These are phyloP conservation scores for Medicago arabica DNA, from an alignment of 306 rosid species.

Conservation along the genomic window DNA sequence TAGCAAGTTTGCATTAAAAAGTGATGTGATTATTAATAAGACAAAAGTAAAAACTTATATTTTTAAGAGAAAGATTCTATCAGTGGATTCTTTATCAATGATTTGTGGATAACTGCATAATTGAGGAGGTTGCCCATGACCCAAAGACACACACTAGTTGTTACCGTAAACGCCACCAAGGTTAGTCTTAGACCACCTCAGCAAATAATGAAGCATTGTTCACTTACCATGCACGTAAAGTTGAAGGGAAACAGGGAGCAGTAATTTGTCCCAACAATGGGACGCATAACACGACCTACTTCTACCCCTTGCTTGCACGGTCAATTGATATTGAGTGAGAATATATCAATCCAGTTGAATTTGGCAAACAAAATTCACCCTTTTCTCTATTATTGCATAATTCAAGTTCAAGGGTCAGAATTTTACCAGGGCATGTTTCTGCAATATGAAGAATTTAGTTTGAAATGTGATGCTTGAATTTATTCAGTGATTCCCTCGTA, in stretches of 20 bases:
- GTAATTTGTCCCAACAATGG: slow-evolving; percentile 64
- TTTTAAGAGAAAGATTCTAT: too few relatives aligned
- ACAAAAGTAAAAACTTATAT: too few relatives aligned
- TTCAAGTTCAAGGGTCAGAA: background rate
- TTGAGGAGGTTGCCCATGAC: background rate
- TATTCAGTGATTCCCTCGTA: slow-evolving; percentile 7
- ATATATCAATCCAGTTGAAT: slow-evolving; percentile 9
- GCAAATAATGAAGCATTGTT: slow-evolving; percentile 24
- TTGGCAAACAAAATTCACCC: slow-evolving; percentile 33
- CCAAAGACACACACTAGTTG: background rate
- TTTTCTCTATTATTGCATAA: slow-evolving; percentile 4
- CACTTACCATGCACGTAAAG: slow-evolving; percentile 93
- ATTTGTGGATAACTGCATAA: background rate
- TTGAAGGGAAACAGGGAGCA: slow-evolving; percentile 37
- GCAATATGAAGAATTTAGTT: slow-evolving; percentile 43
- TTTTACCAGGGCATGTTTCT: slow-evolving; percentile 42
- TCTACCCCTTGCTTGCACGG: slow-evolving; percentile 73
- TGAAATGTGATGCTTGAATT: background rate
- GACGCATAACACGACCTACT: slow-evolving; percentile 74
- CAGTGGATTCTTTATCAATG: too few relatives aligned
- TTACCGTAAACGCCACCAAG: slow-evolving; percentile 7
- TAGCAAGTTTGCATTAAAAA: too few relatives aligned
- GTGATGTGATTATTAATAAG: too few relatives aligned
- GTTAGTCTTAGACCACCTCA: background rate
- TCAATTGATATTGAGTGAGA: slow-evolving; percentile 46